Evolutionary conservation across 176 grass and related monocot genomes (phyloP), one percentile per base, ranked within the genome.

Genomic region (Raddia distichophylla): DNA sequence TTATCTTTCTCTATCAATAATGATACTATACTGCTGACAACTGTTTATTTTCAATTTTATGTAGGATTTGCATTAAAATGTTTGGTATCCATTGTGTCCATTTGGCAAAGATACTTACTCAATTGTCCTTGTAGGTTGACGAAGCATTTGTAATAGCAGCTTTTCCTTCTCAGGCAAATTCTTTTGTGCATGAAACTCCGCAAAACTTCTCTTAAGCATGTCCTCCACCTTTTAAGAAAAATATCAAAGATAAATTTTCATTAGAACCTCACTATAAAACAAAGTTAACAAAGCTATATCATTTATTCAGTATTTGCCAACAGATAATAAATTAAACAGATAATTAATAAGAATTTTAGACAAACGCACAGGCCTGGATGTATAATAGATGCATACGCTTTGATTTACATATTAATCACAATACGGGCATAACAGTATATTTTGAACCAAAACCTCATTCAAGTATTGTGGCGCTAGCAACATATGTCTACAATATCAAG

Each of bases 141-240:
- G 55, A 66, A 94, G 84, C 88, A 91, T 98, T 83, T 88, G 88
- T 71, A 98, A 51, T 85, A 98, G 88, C 79, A 92, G 84, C 22
- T 87, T 90, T 80, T 98, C 89, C 88, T 91, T 98, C 73, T 98
- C 90, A 52, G 95, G 95, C 84, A 98, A 93, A 82, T 98, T 89
- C 90, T 98, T 98, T 74, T 98, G 95, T 63, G 95, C 83, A 76
- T 98, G 79, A 74, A 98, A 98, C 85, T 98, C 95, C 2, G 95
- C 92, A 78, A 98, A 98, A 76, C 95, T 98, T 93, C 95, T 94
- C 88, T 98, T 98, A 64, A 98, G 82, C 95, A 98, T 98, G 86
- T 94, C 95, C 74, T 98, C 95, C n/a, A 98, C 86, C 95, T 97
- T 82, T 69, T 67, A 83, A 22, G 81, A 64, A 80, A 67, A 61